These are phyloP conservation scores for Tephrocybe sp. DNA, from an alignment of 768 basidiomycete genomes.

Conservation along the genomic window DNA sequence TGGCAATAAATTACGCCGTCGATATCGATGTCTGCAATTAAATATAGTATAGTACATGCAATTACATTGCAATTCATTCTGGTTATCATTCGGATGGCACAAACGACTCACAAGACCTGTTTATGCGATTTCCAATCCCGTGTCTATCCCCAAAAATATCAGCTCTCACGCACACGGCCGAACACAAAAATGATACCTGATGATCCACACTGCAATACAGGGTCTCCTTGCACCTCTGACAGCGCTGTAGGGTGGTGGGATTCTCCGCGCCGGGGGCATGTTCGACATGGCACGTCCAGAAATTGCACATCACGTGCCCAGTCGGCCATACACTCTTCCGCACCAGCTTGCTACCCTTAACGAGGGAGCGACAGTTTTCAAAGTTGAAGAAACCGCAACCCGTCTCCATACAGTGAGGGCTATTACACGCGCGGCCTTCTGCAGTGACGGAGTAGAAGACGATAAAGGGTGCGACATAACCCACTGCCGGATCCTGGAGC, in stretches of 20 bases:
- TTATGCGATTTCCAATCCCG: slow-evolving; percentile 1
- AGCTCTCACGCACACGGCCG: neutral
- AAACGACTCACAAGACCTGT: no score
- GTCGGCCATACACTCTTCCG: neutral
- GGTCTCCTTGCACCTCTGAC: slow-evolving; percentile 17
- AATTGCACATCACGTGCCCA: slow-evolving; percentile 13
- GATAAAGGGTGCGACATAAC: slow-evolving; percentile 24
- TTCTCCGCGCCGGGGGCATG: slow-evolving; percentile 8
- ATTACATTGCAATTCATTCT: no score
- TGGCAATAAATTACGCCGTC: no score
- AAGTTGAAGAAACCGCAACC: slow-evolving; percentile 10
- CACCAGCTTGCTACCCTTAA: neutral
- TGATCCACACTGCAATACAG: slow-evolving; percentile 14
- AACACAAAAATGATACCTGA: neutral
- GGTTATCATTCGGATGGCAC: no score
- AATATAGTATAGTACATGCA: no score
- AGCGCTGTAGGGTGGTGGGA: slow-evolving; percentile 9
- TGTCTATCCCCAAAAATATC: neutral
- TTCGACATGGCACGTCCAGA: slow-evolving; percentile 11
- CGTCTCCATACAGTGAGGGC: neutral
- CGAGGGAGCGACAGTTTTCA: neutral
- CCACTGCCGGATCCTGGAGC: slow-evolving; percentile 19
- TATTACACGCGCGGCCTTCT: slow-evolving; percentile 6
- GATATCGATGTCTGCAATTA: no score
- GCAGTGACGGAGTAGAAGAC: slow-evolving; percentile 9